Percentiles rank a stretch among this genome's conserved stretches.
These are phyloP conservation scores for Camelina hispida DNA, from an alignment of 345 rosid genomes.

Conservation along the genomic window DNA sequence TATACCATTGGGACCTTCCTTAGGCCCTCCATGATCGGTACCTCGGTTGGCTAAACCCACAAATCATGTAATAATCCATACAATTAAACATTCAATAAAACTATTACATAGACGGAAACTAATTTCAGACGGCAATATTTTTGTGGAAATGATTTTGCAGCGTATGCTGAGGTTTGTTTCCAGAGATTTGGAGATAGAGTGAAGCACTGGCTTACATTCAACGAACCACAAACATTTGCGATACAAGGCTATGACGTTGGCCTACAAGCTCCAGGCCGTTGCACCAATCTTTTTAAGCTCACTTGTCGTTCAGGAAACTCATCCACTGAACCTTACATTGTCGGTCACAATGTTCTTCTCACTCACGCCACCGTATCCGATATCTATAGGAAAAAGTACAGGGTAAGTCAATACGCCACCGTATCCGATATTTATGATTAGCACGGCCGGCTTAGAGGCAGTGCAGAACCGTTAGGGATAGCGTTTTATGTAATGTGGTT, in stretches of 20 bases:
- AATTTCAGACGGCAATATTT: background rate
- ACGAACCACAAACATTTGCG: slow-evolving; percentile 85
- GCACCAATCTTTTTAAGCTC: slow-evolving; percentile 66
- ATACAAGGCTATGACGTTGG: slow-evolving; percentile 93
- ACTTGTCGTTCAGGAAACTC: slow-evolving; percentile 82
- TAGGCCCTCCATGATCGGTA: slow-evolving; percentile 78
- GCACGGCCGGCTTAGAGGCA: no score
- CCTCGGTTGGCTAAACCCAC: slow-evolving; percentile 80
- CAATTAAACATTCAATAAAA: background rate
- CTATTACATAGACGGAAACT: background rate
- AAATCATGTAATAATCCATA: slow-evolving; percentile 59
- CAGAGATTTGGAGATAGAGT: slow-evolving; percentile 89
- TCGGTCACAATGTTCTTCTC: slow-evolving; percentile 76
- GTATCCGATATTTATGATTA: no score
- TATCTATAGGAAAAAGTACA: slow-evolving; percentile 72
- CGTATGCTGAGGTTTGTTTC: slow-evolving; percentile 83
- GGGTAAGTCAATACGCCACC: slow-evolving; percentile 61
- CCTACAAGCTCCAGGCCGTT: slow-evolving; percentile 87
- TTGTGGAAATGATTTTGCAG: slow-evolving; percentile 75
- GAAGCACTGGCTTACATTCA: slow-evolving; percentile 91
- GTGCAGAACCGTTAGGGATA: no score
- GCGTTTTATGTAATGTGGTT: slow-evolving; percentile 87
- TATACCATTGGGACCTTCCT: slow-evolving; percentile 99
- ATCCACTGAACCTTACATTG: slow-evolving; percentile 91
- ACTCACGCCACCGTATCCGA: slow-evolving; percentile 68